Percentiles rank a stretch among this genome's conserved stretches.
Evolutionary conservation across 148 eudicot genomes (phyloP).

Genomic region (Selenicereus undatus): DNA sequence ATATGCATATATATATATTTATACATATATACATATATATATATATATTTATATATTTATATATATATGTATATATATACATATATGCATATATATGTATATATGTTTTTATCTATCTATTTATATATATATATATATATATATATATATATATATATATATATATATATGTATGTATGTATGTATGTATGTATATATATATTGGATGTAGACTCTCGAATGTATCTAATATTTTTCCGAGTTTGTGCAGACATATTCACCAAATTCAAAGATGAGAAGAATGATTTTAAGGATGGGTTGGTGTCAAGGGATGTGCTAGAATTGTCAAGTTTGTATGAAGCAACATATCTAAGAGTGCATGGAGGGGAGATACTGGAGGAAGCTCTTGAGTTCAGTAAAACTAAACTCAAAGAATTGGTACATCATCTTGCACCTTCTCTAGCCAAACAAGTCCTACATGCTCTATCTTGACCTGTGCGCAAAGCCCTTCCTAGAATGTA

Average conservation of each 20-base stretch:
- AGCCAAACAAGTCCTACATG: neutral
- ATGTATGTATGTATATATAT: too few relatives aligned
- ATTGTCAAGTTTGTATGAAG: slow-evolving; percentile 44
- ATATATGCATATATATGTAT: too few relatives aligned
- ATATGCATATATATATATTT: too few relatives aligned
- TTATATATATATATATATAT: too few relatives aligned
- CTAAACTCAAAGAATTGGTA: slow-evolving; percentile 12
- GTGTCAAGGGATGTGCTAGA: slow-evolving; percentile 19
- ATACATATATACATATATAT: too few relatives aligned
- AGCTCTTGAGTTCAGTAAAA: slow-evolving; percentile 24
- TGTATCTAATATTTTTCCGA: too few relatives aligned
- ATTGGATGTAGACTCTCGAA: too few relatives aligned
- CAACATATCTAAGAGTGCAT: slow-evolving; percentile 29
- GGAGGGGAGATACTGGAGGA: slow-evolving; percentile 34
- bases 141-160: too few relatives aligned
- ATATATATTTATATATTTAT: too few relatives aligned
- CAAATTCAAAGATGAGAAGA: neutral
- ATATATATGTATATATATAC: too few relatives aligned
- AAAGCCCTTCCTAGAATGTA: slow-evolving; percentile 12
- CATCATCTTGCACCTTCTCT: slow-evolving; percentile 10
- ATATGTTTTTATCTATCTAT: too few relatives aligned
- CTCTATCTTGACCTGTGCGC: neutral
- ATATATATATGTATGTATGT: too few relatives aligned
- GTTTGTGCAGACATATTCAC: neutral
- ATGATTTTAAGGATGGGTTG: slow-evolving; percentile 12